phyloP scores from a whole-genome alignment of 164 flowering plant species.

The Tinospora cordifolia region DNA sequence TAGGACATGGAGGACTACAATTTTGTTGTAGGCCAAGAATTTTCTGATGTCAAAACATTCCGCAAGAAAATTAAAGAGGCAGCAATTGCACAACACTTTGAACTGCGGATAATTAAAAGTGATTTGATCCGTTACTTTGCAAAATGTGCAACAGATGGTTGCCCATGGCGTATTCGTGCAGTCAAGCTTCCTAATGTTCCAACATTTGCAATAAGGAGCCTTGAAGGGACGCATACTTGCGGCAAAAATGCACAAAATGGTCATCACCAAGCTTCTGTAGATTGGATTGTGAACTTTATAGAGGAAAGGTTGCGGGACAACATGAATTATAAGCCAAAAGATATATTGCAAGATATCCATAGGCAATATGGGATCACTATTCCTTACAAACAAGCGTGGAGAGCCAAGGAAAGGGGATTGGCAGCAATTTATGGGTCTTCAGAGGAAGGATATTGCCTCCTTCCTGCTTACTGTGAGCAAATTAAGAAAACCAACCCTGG shows the following conservation, averaged over 20 bases:
- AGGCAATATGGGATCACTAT: constrained; percentile 69
- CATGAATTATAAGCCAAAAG: constrained; percentile 80
- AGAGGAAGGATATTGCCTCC: constrained; percentile 73
- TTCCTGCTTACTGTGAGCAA: constrained; percentile 67
- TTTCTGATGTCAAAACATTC: constrained; percentile 73
- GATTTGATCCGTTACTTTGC: constrained; percentile 74
- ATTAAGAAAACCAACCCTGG: constrained; percentile 64
- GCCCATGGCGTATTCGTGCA: constrained; percentile 91
- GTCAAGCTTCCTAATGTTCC: constrained; percentile 70
- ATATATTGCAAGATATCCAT: constrained; percentile 69
- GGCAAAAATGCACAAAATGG: constrained; percentile 62
- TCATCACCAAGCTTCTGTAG: constrained; percentile 85
- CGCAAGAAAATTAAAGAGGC: constrained; percentile 73
- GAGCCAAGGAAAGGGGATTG: constrained; percentile 74
- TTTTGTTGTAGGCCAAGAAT: constrained; percentile 71
- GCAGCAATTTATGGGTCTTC: constrained; percentile 76
- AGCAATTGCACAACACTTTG: constrained; percentile 84
- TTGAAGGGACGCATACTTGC: constrained; percentile 77
- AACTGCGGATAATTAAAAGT: constrained; percentile 67
- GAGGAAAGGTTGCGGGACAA: constrained; percentile 60
- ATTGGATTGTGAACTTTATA: constrained; percentile 75
- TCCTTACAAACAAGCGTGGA: constrained; percentile 92
- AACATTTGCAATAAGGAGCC: constrained; percentile 66
- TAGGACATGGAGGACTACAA: constrained; percentile 40
- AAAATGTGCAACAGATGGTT: constrained; percentile 75